These are phyloP conservation scores for Castanospermum australe DNA, from an alignment of 306 rosid species.

Conservation along the genomic window DNA sequence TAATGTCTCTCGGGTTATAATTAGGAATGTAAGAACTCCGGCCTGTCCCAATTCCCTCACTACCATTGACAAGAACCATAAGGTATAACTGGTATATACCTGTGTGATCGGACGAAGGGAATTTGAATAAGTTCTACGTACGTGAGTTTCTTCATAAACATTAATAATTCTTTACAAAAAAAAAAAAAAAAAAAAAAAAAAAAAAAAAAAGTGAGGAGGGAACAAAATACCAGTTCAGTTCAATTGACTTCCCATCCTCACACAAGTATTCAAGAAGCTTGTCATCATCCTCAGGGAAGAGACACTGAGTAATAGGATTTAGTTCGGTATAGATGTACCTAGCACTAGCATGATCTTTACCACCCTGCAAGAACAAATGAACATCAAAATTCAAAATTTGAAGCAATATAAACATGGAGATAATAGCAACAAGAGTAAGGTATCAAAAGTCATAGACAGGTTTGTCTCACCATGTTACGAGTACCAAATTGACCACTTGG, in stretches of 20 bases:
- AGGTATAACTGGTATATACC: slow-evolving; percentile 90
- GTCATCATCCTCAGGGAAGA: slow-evolving; percentile 84
- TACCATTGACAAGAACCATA: slow-evolving; percentile 75
- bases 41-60: slow-evolving; percentile 79
- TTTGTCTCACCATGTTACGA: slow-evolving; percentile 63
- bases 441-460: too few species aligned
- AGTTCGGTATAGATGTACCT: slow-evolving; percentile 76
- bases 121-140: background rate
- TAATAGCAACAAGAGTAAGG: background rate
- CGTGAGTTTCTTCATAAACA: background rate
- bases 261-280: slow-evolving; percentile 82
- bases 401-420: slow-evolving; percentile 11
- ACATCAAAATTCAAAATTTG: background rate
- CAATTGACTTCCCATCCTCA: slow-evolving; percentile 87
- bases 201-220: too few species aligned
- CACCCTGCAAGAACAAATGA: slow-evolving; percentile 60
- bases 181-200: too few species aligned
- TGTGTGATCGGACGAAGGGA: slow-evolving; percentile 10
- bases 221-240: slow-evolving; percentile 71
- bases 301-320: slow-evolving; percentile 58
- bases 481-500: slow-evolving; percentile 99
- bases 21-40: slow-evolving; percentile 80
- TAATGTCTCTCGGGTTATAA: slow-evolving; percentile 71
- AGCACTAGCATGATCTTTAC: slow-evolving; percentile 92
- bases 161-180: background rate